Base-by-base conservation (phyloP, 495 filamentous ascomycete genomes). In the Aspergillus incahuasiensis region DNA sequence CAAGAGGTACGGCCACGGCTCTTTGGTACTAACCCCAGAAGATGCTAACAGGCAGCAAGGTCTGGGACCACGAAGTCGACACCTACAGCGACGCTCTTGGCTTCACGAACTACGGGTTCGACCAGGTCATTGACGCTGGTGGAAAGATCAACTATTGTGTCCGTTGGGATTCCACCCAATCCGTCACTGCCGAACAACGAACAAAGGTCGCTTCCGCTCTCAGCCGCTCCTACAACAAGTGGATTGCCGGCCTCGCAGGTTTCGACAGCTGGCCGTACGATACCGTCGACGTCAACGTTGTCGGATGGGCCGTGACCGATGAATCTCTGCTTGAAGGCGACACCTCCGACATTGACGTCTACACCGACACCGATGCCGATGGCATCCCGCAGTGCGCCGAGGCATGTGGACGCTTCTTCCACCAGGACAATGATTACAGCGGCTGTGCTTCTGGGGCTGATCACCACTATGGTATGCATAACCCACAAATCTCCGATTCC, bases 101-200 rank as follows among this genome's bases (percentile, higher is more conserved):
- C 16, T 61, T 61, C 58, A 22, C 48, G 12, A 61, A 61, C 58
- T 61, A 61, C 49, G 58, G 58, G 8, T 61, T 45, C 49, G 58
- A 61, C 49, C 58, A 61, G 34, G 58, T 61, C 9, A 61, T 61
- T 15, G 58, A 46, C 13, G 58, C 53, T 42, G 41, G 47, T 1
- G 58, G 58, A 13, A 61, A 57, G 15, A 61, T 61, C 44, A 61
- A 61, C 48, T 61, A 61, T 54, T 61, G 58, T 41, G 58, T 61
- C 19, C 58, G 58, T 13, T 61, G 58, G 58, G 58, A 61, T 38
- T 54, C 48, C 4, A 32, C 19, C 15, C 20, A 54, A 30, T 38
- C 54, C 19, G 48, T 61, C 43, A 49, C 49, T 30, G 41, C 46
- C 5, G 52, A 35, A 5, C 49, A 61, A 43, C 58, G 58, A 8